Conservation (phyloP, 352 stramenopile genomes). For the Globisporangium solare region DNA sequence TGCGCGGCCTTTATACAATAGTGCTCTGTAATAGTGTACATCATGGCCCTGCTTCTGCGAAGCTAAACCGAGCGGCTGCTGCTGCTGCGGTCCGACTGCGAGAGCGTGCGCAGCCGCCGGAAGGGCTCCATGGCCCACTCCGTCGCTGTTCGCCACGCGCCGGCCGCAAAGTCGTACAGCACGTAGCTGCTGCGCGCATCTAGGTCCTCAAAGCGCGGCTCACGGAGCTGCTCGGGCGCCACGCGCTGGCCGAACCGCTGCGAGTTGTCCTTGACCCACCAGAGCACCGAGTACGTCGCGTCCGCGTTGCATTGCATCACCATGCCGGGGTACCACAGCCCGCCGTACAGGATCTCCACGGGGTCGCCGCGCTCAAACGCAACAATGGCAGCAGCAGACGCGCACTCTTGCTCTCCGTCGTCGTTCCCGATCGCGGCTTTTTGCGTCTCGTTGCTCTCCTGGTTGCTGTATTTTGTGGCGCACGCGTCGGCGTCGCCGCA, state of each 20-base stretch:
- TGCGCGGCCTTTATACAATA: too few species aligned
- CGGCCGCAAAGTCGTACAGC: constrained; percentile 53
- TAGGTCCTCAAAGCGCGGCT: constrained; percentile 19
- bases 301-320: constrained; percentile 56
- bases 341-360: constrained; percentile 52
- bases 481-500: constrained; percentile 9
- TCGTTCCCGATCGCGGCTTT: neutral
- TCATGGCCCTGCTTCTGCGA: too few species aligned
- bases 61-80: constrained; percentile 54
- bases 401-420: constrained; percentile 3
- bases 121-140: constrained; percentile 45
- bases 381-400: neutral
- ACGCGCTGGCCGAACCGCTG: constrained; percentile 64
- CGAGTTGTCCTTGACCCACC: constrained; percentile 79
- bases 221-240: constrained; percentile 43
- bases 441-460: neutral
- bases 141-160: constrained; percentile 38
- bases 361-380: constrained; percentile 57
- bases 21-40: too few species aligned
- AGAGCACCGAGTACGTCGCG: constrained; percentile 65
- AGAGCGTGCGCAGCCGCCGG: constrained; percentile 29
- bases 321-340: constrained; percentile 61
- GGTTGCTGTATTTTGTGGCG: constrained; percentile 1
- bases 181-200: constrained; percentile 22
- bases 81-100: constrained; percentile 57